Base-by-base conservation (phyloP, 805 yeast genomes). In the Martiniozyma abietophila region DNA sequence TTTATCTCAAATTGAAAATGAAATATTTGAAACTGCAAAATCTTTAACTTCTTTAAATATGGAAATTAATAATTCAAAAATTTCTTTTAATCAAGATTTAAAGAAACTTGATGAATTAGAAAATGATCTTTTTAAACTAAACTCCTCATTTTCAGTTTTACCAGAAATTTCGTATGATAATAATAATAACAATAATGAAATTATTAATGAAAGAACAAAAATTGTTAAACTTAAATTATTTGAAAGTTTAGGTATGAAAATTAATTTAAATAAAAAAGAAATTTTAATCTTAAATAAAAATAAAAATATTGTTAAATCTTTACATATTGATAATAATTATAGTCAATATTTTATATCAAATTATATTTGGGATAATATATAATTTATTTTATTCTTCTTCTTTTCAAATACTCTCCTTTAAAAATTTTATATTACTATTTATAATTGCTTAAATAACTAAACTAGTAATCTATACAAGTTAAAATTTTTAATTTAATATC, bases 321-420 rank as follows among this genome's bases (percentile, higher is more conserved):
- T 80, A 34, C 67, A 71, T 18, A 65, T 75, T 21, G 68, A 64
- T 18, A 54, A 49, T 29, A 68, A 72, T 39, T 72, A 76, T 41
- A 73, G 80, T 46, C 77, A 76, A 39, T 78, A 67, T 47, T 82
- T 80, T 53, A 69, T 80, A 20, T 69, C 84, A 10, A 82, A 83
- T 48, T 79, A 72, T 50, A 70, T 83, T 21, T 83, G 95, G 95
- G 92, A 81, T 41, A 67, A 70, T 35, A 44, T 73, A 42, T 65
- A 39, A 45, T 12, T n/a, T n/a, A n/a, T n/a, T n/a, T n/a, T n/a
- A n/a, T n/a, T n/a, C n/a, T n/a, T n/a, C n/a, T n/a, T n/a, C n/a
- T n/a, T n/a, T n/a, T n/a, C 6, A 16, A 8, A 8, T 11, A 25
- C 15, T 16, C 10, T 14, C n/a, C 16, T 4, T 16, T 12, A 11